Conservation (phyloP, 2,329 filamentous ascomycete genomes). For the Cyclaneusma minus region DNA sequence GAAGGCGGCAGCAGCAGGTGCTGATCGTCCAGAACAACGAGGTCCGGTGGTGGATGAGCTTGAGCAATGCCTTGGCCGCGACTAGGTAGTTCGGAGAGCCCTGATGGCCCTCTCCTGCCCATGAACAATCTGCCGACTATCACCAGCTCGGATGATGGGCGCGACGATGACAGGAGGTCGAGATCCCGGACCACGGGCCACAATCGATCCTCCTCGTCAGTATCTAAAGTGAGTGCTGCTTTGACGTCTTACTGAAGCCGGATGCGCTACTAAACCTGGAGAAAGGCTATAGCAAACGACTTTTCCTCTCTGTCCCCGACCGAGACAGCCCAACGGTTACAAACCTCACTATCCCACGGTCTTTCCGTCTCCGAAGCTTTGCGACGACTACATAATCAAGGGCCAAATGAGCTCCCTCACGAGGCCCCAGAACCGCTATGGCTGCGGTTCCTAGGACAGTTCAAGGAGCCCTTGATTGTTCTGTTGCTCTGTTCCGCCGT, state of each 20-base stretch:
- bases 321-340: constrained; percentile 62
- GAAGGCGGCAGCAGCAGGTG: constrained; percentile 16
- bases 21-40: constrained; percentile 13
- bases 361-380: constrained; percentile 70
- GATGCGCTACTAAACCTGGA: no score
- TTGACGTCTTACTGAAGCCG: background rate
- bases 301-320: constrained; percentile 55
- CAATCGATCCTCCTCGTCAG: constrained; percentile 15
- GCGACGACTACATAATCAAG: constrained; percentile 63
- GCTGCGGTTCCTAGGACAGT: constrained; percentile 90
- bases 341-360: constrained; percentile 72
- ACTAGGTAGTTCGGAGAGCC: constrained; percentile 14
- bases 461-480: constrained; percentile 87
- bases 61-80: constrained; percentile 16
- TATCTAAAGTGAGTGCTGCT: constrained; percentile 15
- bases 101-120: constrained; percentile 13
- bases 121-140: constrained; percentile 15
- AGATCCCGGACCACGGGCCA: constrained; percentile 8
- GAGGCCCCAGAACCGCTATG: constrained; percentile 89
- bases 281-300: constrained; percentile 32
- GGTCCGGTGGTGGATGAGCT: constrained; percentile 2
- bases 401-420: constrained; percentile 87
- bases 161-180: constrained; percentile 5
- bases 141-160: constrained; percentile 10
- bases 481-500: constrained; percentile 80